Evolutionary conservation across 2,329 filamentous ascomycete genomes (phyloP).

Genomic region (Leptographium radiaticola): DNA sequence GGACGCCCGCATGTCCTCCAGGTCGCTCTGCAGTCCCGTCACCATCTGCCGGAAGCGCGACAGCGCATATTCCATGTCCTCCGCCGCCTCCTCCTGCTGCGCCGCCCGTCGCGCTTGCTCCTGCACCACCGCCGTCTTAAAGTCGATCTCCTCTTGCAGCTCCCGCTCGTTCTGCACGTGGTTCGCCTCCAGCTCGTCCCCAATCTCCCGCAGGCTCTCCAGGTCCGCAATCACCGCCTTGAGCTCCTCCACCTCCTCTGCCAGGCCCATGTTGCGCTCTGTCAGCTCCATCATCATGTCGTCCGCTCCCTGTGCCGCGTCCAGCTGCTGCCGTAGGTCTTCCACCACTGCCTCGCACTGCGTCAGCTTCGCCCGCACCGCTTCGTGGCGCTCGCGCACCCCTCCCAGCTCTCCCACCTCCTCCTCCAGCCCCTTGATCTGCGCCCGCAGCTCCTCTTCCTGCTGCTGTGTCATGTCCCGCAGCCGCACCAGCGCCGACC

Average conservation of each 20-base stretch:
- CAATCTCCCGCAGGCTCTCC: constrained; percentile 80
- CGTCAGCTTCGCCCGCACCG: constrained; percentile 58
- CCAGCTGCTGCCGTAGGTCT: constrained; percentile 80
- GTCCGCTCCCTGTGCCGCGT: constrained; percentile 76
- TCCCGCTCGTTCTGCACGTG: constrained; percentile 90
- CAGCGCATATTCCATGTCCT: constrained; percentile 83
- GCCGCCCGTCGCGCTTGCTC: constrained; percentile 62
- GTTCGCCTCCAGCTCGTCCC: constrained; percentile 87
- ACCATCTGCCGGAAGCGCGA: constrained; percentile 83
- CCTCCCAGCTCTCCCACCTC: constrained; percentile 55
- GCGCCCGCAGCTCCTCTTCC: constrained; percentile 63
- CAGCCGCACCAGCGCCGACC: constrained; percentile 71
- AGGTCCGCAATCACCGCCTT: constrained; percentile 74
- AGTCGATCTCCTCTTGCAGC: constrained; percentile 84
- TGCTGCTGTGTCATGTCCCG: constrained; percentile 80
- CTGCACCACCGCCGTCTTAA: constrained; percentile 70
- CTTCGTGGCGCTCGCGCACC: constrained; percentile 56
- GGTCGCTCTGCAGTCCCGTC: constrained; percentile 67
- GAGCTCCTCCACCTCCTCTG: constrained; percentile 72
- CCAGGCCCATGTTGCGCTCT: constrained; percentile 72
- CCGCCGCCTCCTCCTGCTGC: constrained; percentile 67
- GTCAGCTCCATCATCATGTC: constrained; percentile 90
- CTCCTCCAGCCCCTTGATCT: constrained; percentile 61
- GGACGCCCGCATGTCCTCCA: constrained; percentile 85
- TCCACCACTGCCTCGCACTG: constrained; percentile 65